Evolutionary conservation across 768 basidiomycete genomes (phyloP).

Genomic region (Suillus occidentalis): DNA sequence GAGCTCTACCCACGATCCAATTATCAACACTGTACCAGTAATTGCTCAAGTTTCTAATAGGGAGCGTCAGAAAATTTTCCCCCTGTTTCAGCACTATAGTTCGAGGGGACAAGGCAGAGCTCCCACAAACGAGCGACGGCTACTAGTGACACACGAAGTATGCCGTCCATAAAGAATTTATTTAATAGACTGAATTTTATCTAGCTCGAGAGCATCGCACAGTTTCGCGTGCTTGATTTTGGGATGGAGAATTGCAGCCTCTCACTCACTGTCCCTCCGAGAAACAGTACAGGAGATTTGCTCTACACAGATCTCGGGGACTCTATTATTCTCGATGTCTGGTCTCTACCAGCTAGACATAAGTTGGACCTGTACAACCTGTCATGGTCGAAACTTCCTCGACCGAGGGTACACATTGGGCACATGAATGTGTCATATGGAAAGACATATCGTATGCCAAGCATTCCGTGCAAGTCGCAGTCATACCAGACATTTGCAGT

Average conservation of each 20-base stretch:
- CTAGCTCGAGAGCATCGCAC: conserved; percentile 15
- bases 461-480: not conserved
- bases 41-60: not conserved
- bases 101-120: not conserved
- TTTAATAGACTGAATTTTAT: not conserved
- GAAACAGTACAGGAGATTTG: conserved; percentile 2
- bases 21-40: not conserved
- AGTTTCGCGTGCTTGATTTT: conserved; percentile 32
- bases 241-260: conserved; percentile 33
- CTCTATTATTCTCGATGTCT: conserved; percentile 2
- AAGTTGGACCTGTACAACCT: not conserved
- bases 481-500: conserved; percentile 5
- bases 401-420: not conserved
- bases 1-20: not conserved
- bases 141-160: not conserved
- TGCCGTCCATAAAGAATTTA: not conserved
- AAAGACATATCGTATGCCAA: not conserved
- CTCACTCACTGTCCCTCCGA: conserved; percentile 20
- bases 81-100: not conserved
- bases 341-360: not conserved
- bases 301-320: not conserved
- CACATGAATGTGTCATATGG: not conserved
- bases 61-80: not conserved
- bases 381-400: conserved; percentile 3
- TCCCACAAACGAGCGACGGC: not conserved